A percentile compares a stretch with the other conserved stretches of the same genome.
These are phyloP conservation scores for Thamnidium elegans DNA, from an alignment of 192 early-diverging fungal species.

Conservation along the genomic window DNA sequence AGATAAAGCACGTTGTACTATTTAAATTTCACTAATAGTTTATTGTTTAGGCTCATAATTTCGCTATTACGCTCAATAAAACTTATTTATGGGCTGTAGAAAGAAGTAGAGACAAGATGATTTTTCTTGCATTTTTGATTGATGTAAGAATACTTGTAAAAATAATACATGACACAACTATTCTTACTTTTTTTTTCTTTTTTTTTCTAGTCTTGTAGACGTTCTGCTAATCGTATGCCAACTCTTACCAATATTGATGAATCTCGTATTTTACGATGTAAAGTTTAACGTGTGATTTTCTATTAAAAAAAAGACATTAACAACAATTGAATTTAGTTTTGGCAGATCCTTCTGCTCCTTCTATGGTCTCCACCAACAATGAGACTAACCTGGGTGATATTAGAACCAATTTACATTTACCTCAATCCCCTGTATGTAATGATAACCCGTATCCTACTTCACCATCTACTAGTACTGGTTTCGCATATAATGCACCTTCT, in stretches of 20 bases:
- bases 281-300: slow-evolving; percentile 3
- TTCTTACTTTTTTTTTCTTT: neutral
- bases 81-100: slow-evolving; percentile 53
- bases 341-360: slow-evolving; percentile 14
- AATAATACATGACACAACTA: neutral
- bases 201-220: slow-evolving; percentile 38
- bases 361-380: neutral
- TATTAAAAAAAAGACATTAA: neutral
- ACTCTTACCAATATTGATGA: slow-evolving; percentile 52
- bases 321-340: neutral
- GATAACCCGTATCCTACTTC: neutral
- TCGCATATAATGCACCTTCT: neutral
- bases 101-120: slow-evolving; percentile 41
- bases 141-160: slow-evolving; percentile 18
- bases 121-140: slow-evolving; percentile 43
- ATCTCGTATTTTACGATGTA: slow-evolving; percentile 35
- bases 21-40: neutral
- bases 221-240: slow-evolving; percentile 42
- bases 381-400: neutral
- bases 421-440: neutral
- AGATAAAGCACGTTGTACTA: no score
- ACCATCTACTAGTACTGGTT: neutral
- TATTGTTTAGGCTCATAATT: slow-evolving; percentile 39
- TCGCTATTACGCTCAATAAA: slow-evolving; percentile 49
- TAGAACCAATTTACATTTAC: neutral